These are phyloP conservation scores for Cryphonectria carpinicola DNA, from an alignment of 2,329 filamentous ascomycete species.

Conservation along the genomic window DNA sequence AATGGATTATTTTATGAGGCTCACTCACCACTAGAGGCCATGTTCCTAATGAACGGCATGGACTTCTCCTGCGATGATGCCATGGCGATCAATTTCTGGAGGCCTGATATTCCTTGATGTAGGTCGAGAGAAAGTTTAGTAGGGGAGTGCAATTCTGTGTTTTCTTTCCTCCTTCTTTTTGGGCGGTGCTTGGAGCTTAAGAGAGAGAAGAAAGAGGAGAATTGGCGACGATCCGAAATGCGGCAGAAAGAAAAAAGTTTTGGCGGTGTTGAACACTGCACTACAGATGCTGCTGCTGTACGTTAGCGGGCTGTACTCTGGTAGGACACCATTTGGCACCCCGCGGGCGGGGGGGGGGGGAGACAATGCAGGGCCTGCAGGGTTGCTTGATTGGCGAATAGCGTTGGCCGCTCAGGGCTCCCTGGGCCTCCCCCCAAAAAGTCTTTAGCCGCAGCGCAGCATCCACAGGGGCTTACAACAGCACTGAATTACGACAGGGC, in stretches of 20 bases:
- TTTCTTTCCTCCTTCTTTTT: neutral
- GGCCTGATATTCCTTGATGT: neutral
- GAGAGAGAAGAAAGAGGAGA: neutral
- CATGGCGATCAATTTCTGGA: slow-evolving; percentile 36
- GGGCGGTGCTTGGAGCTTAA: neutral
- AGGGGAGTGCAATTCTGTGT: neutral
- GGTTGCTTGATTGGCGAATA: neutral
- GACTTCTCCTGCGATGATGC: slow-evolving; percentile 49
- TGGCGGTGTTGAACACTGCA: slow-evolving; percentile 10
- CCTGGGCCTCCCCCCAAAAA: neutral
- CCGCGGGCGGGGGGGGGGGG: too few species aligned
- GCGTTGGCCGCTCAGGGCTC: neutral
- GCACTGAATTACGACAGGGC: neutral
- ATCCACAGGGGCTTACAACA: neutral
- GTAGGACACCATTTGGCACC: neutral
- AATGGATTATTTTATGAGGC: neutral
- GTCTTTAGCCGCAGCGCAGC: neutral
- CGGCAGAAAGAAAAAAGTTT: slow-evolving; percentile 15
- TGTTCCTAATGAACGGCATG: slow-evolving; percentile 79
- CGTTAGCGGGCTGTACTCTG: neutral
- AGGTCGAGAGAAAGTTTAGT: neutral
- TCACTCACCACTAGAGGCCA: slow-evolving; percentile 78
- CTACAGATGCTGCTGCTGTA: neutral
- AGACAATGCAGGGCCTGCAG: neutral
- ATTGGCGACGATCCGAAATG: neutral